These are phyloP conservation scores for Cynanchum wilfordii DNA, from an alignment of 257 asterid species.

Conservation along the genomic window DNA sequence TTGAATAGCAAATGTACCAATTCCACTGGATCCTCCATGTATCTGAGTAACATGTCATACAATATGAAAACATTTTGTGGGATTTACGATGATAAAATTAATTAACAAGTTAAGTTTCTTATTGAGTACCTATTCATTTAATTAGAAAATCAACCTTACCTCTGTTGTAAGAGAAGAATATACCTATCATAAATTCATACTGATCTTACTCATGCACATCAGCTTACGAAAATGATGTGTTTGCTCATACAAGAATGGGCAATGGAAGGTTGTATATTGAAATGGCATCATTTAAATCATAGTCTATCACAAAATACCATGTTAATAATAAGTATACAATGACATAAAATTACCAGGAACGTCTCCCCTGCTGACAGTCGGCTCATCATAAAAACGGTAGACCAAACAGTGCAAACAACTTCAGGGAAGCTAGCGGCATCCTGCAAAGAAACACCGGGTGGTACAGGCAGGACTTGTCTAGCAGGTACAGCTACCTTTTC, in stretches of 20 bases:
- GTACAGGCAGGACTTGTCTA: conserved; percentile 84
- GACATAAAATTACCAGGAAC: conserved; percentile 48
- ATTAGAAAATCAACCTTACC: not conserved
- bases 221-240: not conserved
- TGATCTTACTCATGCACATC: not conserved
- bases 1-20: conserved; percentile 95
- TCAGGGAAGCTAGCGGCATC: conserved; percentile 97
- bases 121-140: not conserved
- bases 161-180: not conserved
- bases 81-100: not conserved
- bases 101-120: too few species aligned
- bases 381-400: conserved; percentile 90
- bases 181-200: not conserved
- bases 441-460: conserved; percentile 71
- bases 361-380: conserved; percentile 67
- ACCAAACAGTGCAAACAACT: conserved; percentile 96
- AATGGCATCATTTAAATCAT: not conserved
- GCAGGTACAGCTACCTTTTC: conserved; percentile 86
- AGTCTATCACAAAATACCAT: not conserved
- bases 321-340: not conserved
- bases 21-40: conserved; percentile 99
- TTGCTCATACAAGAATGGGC: not conserved
- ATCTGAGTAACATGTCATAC: conserved; percentile 28
- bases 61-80: not conserved
- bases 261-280: not conserved